Evolutionary conservation across 306 rosid species (phyloP).

Genomic region (Medicago arabica): DNA sequence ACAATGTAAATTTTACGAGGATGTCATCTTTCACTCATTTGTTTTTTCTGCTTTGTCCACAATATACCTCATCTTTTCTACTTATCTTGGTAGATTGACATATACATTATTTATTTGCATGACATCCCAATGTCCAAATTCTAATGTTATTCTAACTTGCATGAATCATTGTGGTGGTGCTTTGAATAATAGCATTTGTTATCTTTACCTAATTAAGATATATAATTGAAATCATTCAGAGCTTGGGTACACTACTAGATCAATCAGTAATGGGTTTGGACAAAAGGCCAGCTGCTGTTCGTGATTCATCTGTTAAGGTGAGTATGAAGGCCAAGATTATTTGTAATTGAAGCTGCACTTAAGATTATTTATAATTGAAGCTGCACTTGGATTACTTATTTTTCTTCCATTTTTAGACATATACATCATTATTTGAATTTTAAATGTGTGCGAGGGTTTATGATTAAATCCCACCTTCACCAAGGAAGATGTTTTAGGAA

Average conservation of each 20-base stretch:
- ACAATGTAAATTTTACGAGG: constrained; percentile 15
- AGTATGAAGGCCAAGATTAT: constrained; percentile 47
- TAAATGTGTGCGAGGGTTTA: constrained; percentile 14
- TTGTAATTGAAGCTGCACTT: constrained; percentile 25
- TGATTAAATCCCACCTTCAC: constrained; percentile 19
- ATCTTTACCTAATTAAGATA: constrained; percentile 11
- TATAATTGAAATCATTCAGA: constrained; percentile 56
- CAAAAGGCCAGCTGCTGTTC: constrained; percentile 44
- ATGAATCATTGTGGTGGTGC: constrained; percentile 30
- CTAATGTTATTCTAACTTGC: constrained; percentile 25
- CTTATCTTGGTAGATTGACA: neutral
- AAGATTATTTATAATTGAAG: constrained; percentile 32
- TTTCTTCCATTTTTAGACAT: neutral
- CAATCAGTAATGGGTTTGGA: constrained; percentile 44
- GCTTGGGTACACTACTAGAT: constrained; percentile 64
- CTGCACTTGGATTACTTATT: constrained; percentile 23
- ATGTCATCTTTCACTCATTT: constrained; percentile 1
- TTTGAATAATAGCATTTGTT: constrained; percentile 28
- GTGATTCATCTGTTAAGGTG: constrained; percentile 58
- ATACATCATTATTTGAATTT: neutral
- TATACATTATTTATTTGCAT: constrained; percentile 2
- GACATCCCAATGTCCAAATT: constrained; percentile 6
- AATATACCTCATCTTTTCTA: constrained; percentile 4
- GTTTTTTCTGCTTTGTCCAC: constrained; percentile 16
- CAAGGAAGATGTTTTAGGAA: constrained; percentile 16